A percentile compares a stretch with the other conserved stretches of the same genome.
Evolutionary conservation across 768 basidiomycete genomes (phyloP).

Genomic region (Russula olivacea): DNA sequence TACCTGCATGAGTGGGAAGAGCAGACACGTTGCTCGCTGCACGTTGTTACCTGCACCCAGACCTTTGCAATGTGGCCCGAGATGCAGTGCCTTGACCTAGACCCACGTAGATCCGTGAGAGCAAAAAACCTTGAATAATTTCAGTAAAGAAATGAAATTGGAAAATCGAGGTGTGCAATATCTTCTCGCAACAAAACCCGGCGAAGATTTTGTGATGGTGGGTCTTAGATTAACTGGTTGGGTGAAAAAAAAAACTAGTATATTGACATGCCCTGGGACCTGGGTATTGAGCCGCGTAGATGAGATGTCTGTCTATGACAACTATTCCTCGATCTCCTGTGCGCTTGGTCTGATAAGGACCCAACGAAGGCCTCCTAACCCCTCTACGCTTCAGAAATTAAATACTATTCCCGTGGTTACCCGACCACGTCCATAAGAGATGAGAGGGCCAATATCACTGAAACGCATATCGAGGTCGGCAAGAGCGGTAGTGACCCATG

Average conservation of each 20-base stretch:
- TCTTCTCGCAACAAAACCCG: not conserved
- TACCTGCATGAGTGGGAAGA: not conserved
- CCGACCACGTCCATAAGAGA: not conserved
- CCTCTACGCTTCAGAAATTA: not conserved
- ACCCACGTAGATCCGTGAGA: not conserved
- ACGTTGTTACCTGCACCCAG: not conserved
- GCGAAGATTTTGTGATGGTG: not conserved
- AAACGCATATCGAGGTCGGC: not conserved
- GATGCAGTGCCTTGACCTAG: not conserved
- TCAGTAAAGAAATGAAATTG: not conserved
- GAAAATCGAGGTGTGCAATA: not conserved
- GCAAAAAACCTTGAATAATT: no score
- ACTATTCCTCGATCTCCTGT: not conserved
- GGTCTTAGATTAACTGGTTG: not conserved
- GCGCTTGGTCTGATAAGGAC: not conserved
- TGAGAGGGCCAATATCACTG: not conserved
- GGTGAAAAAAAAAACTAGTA: not conserved
- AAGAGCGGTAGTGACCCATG: not conserved
- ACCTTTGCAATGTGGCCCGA: not conserved
- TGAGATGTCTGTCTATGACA: not conserved
- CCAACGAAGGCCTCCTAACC: not conserved
- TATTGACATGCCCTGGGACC: not conserved
- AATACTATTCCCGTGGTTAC: not conserved
- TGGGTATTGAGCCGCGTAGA: not conserved
- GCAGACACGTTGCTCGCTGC: constrained; percentile 1